Conservation (phyloP, 768 basidiomycete genomes). For the Trametes maxima region DNA sequence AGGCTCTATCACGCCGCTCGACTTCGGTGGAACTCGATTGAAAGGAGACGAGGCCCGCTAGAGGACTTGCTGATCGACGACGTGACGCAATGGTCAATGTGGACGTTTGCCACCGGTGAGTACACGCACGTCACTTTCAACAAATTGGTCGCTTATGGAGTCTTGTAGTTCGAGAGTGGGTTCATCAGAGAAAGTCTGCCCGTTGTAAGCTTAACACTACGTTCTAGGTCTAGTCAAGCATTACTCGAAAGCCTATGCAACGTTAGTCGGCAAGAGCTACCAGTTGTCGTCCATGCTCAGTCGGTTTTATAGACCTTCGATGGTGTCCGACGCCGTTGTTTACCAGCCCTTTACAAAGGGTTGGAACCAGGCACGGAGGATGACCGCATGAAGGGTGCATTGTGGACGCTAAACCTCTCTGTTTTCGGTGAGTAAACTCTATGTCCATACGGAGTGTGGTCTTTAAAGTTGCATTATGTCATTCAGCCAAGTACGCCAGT, state of each 20-base stretch:
- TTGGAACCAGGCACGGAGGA: constrained; percentile 74
- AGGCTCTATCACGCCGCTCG: constrained; percentile 70
- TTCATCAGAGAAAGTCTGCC: constrained; percentile 8
- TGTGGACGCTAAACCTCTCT: constrained; percentile 73
- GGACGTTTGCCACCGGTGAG: constrained; percentile 64
- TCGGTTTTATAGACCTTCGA: constrained; percentile 55
- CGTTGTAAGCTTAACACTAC: constrained; percentile 19
- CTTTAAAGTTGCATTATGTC: not conserved
- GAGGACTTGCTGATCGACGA: constrained; percentile 73
- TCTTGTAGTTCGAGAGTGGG: constrained; percentile 35
- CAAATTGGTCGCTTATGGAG: not conserved
- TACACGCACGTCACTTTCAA: not conserved
- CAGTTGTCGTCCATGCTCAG: not conserved
- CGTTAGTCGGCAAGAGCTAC: constrained; percentile 36
- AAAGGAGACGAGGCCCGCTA: constrained; percentile 58
- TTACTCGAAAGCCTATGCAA: constrained; percentile 45
- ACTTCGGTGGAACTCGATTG: constrained; percentile 73
- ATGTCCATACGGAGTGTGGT: no score
- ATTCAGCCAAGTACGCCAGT: constrained; percentile 44
- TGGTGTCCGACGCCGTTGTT: constrained; percentile 63
- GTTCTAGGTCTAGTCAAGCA: constrained; percentile 41
- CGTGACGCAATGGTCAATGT: constrained; percentile 73
- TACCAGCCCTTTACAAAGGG: constrained; percentile 59
- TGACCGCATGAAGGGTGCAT: constrained; percentile 90
- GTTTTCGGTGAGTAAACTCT: constrained; percentile 49